A percentile compares a stretch with the other conserved stretches of the same genome.
These are phyloP conservation scores for Cryptococcus sp. DNA, from an alignment of 1,284 basidiomycete genomes.

Conservation along the genomic window DNA sequence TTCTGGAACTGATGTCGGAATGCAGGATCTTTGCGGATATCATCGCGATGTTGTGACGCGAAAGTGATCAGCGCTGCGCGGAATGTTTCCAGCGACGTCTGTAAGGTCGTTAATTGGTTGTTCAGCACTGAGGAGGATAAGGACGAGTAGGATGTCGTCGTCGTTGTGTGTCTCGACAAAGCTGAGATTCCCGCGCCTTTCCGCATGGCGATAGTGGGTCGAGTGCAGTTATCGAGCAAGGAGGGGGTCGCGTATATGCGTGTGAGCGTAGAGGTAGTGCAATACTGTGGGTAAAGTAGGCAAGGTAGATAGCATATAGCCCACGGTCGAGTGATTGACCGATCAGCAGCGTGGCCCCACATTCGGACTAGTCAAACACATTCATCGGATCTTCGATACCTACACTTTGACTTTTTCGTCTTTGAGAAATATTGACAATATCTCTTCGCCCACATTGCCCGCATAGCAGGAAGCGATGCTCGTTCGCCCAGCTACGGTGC, in stretches of 20 bases:
- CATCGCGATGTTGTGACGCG: conserved; percentile 76
- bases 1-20: conserved; percentile 92
- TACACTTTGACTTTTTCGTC: too few relatives aligned
- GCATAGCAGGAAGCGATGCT: too few relatives aligned
- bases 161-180: conserved; percentile 54
- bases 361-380: too few relatives aligned
- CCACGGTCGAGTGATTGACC: too few relatives aligned
- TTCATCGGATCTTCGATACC: too few relatives aligned
- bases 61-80: conserved; percentile 77
- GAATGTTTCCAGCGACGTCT: conserved; percentile 81
- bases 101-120: conserved; percentile 74
- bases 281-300: too few relatives aligned
- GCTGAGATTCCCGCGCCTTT: conserved; percentile 58
- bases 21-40: conserved; percentile 80
- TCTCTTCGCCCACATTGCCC: too few relatives aligned
- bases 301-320: too few relatives aligned
- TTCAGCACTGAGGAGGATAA: conserved; percentile 78
- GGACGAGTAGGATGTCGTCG: conserved; percentile 64
- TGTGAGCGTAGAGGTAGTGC: background rate
- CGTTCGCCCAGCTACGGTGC: too few relatives aligned
- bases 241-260: background rate
- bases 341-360: too few relatives aligned
- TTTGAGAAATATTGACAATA: too few relatives aligned
- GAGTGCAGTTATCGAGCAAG: background rate
- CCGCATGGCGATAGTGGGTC: conserved; percentile 46